Conservation (phyloP, 306 rosid species). For the Begonia loranthoides region DNA sequence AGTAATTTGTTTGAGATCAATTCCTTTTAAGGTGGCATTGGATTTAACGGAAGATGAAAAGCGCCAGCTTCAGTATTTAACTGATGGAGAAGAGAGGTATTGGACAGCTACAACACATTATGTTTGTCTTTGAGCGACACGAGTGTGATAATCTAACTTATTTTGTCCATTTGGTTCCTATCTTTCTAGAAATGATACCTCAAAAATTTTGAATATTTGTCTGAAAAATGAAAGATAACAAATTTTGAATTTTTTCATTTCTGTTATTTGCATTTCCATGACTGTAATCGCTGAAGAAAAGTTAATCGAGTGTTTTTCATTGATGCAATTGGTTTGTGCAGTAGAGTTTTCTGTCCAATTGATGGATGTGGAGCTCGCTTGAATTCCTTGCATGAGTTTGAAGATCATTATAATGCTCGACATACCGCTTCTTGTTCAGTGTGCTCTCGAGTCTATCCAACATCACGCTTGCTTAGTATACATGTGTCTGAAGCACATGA, state of each 20-base stretch:
- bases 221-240: no score
- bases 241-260: background rate
- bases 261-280: background rate
- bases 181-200: no score
- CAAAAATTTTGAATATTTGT: no score
- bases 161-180: background rate
- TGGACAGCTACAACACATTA: background rate
- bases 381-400: constrained; percentile 67
- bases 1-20: background rate
- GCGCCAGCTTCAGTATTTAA: constrained; percentile 33
- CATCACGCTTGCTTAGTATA: constrained; percentile 62
- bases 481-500: constrained; percentile 85
- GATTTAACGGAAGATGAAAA: constrained; percentile 69
- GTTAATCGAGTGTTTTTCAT: background rate
- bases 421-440: constrained; percentile 81
- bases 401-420: constrained; percentile 79
- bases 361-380: constrained; percentile 69
- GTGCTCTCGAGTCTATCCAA: constrained; percentile 82
- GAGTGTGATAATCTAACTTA: background rate
- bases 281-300: background rate
- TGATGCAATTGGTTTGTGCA: constrained; percentile 11
- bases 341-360: constrained; percentile 68
- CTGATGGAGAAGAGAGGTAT: constrained; percentile 54
- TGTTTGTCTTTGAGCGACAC: background rate
- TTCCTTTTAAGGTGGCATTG: constrained; percentile 51